Evolutionary conservation across 306 rosid species (phyloP), one percentile per base, ranked within the genome.

Genomic region (Cucurbita maxima): DNA sequence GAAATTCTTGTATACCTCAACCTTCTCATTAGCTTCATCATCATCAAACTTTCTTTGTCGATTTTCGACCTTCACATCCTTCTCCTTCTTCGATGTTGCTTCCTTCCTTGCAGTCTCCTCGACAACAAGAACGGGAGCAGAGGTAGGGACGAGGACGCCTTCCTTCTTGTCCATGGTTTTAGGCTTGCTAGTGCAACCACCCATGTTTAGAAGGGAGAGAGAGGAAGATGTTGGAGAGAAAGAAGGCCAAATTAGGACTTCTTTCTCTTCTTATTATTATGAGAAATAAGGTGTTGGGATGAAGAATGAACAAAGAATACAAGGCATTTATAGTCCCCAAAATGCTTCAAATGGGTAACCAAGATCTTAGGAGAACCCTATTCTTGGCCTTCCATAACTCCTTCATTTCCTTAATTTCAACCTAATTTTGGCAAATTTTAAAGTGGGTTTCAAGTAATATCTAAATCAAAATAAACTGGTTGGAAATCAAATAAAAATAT

Each of bases 171-270:
- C 60, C 3, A 2, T 3, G 4, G 72, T 50, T 61, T 75, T 75
- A 4, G 78, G 78, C 72, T 75, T 75, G 16, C 72, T 75, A 7
- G 78, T 72, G 5, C 78, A 75, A 48, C 51, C 72, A 59, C 78
- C 78, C 78, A 75, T 71, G 30, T 71, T 72, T 15, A 36, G 0
- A 16, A 52, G n/a, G 8, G 7, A 16, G 20, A 50, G 8, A 9
- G 43, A 61, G 0, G 11, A 37, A 10, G 40, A 7, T 10, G 47
- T 15, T 15, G 14, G 12, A 14, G 47, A 61, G 68, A 61, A 61
- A 36, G 68, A 61, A 61, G 69, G 38, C 20, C 13, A 37, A 36
- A 30, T 30, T 30, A 16, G 47, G 25, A 16, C 20, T 53, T 71
- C 75, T 71, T 38, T 71, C 75, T 51, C 75, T 71, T 50, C 59